phyloP scores from a whole-genome alignment of 352 stramenopile species.

The Paralagenidium karlingii region DNA sequence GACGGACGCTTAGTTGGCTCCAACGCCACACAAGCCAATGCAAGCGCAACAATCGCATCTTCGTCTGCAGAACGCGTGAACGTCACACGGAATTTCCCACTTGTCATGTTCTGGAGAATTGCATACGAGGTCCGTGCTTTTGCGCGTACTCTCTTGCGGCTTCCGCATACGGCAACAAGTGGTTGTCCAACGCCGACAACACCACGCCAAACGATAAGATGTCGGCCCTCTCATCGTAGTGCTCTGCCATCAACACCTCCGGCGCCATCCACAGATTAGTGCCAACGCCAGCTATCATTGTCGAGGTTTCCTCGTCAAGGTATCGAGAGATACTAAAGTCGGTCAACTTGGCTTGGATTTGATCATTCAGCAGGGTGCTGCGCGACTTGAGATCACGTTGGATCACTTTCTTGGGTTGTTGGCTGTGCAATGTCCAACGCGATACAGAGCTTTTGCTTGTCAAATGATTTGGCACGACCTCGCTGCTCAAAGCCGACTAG shows the following conservation, averaged over 20 bases:
- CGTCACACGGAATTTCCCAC: too few species aligned
- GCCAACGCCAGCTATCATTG: neutral
- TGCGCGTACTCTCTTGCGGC: too few species aligned
- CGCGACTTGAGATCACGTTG: conserved; percentile 26
- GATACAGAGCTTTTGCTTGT: conserved; percentile 51
- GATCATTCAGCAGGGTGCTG: conserved; percentile 19
- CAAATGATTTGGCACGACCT: conserved; percentile 33
- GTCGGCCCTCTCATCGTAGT: neutral
- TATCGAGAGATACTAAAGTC: conserved; percentile 30
- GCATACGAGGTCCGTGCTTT: too few species aligned
- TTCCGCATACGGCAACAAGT: too few species aligned
- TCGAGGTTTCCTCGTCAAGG: conserved; percentile 2
- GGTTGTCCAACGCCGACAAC: conserved; percentile 1
- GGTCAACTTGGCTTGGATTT: conserved; percentile 20
- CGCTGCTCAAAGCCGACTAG: conserved; percentile 24
- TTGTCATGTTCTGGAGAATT: too few species aligned
- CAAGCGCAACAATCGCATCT: too few species aligned
- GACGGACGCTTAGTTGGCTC: too few species aligned
- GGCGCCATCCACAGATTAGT: conserved; percentile 1
- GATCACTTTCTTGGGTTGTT: conserved; percentile 23
- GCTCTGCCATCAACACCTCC: neutral
- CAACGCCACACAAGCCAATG: too few species aligned
- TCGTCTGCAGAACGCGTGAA: too few species aligned
- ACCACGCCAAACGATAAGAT: conserved; percentile 1
- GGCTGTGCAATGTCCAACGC: conserved; percentile 34